Percentiles rank a stretch among this genome's conserved stretches.
Conservation (phyloP, 2,329 filamentous ascomycete genomes). For the Fusarium sororula region DNA sequence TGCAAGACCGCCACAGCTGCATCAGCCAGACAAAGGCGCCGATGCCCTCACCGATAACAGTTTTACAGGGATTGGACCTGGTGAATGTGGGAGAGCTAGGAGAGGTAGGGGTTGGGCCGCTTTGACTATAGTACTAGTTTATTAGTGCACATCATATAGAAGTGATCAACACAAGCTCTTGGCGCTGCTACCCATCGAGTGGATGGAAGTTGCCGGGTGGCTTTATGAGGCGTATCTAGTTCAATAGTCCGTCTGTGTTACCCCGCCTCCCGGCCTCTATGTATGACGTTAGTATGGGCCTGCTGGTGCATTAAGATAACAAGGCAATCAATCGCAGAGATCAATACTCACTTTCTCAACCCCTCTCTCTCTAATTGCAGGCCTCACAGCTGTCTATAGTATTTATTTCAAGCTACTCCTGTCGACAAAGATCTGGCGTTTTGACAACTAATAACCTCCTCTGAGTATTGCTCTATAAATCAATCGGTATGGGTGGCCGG, state of each 20-base stretch:
- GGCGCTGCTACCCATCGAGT: not conserved
- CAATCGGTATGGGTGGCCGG: not conserved
- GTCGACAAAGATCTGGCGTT: not conserved
- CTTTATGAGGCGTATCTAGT: not conserved
- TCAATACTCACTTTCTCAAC: not conserved
- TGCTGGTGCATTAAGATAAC: not conserved
- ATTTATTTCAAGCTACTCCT: not conserved
- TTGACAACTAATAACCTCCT: not conserved
- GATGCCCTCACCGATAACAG: not conserved
- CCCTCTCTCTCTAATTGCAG: not conserved
- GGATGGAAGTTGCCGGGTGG: not conserved
- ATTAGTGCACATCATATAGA: too few relatives aligned
- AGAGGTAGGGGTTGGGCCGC: not conserved
- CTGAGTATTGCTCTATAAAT: not conserved
- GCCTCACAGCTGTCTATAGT: not conserved
- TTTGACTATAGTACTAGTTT: too few relatives aligned
- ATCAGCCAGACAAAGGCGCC: not conserved
- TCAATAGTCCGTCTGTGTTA: not conserved
- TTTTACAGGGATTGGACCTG: not conserved
- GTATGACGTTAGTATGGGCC: not conserved
- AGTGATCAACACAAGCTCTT: not conserved
- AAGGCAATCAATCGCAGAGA: not conserved
- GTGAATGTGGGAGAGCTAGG: not conserved
- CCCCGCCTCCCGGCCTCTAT: not conserved
- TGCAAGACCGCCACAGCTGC: not conserved